phyloP scores from a whole-genome alignment of 495 filamentous ascomycete species.

The Immersiella caudata region DNA sequence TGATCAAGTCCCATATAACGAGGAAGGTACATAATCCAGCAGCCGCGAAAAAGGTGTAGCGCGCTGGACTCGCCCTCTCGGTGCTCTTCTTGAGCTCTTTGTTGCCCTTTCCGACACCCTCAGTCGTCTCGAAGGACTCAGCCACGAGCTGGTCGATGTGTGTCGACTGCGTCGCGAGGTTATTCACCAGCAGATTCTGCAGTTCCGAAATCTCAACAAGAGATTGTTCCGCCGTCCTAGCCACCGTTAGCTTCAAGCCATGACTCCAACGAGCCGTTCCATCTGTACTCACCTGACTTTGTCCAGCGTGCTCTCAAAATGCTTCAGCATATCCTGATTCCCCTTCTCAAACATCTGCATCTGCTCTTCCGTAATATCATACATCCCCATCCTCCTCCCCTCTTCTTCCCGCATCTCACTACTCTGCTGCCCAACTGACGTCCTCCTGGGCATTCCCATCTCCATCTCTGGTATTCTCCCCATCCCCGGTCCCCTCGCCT shows the following conservation, averaged over 20 bases:
- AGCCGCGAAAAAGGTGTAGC: conserved; percentile 86
- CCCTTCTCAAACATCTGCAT: conserved; percentile 91
- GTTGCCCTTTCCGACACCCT: conserved; percentile 88
- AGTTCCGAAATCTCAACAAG: conserved; percentile 91
- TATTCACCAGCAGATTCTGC: conserved; percentile 82
- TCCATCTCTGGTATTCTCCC: conserved; percentile 7
- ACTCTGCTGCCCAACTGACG: neutral
- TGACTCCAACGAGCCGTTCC: neutral
- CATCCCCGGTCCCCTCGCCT: conserved; percentile 45
- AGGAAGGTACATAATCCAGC: conserved; percentile 78
- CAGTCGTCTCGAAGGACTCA: conserved; percentile 76
- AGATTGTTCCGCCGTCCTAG: conserved; percentile 84
- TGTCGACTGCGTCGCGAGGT: conserved; percentile 80
- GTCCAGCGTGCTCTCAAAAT: conserved; percentile 87
- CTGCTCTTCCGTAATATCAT: conserved; percentile 76
- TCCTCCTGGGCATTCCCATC: conserved; percentile 22
- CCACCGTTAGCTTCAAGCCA: neutral
- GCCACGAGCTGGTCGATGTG: conserved; percentile 86
- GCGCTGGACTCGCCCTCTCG: conserved; percentile 78
- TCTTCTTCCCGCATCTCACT: conserved; percentile 44
- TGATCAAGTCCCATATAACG: conserved; percentile 91
- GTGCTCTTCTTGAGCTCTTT: conserved; percentile 85
- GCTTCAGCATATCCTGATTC: conserved; percentile 87
- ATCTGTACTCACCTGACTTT: conserved; percentile 72
- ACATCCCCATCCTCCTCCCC: conserved; percentile 43